Percentiles rank a stretch among this genome's conserved stretches.
Evolutionary conservation across 2,329 filamentous ascomycete species (phyloP).

Genomic region (Amesomyces nigricolor): DNA sequence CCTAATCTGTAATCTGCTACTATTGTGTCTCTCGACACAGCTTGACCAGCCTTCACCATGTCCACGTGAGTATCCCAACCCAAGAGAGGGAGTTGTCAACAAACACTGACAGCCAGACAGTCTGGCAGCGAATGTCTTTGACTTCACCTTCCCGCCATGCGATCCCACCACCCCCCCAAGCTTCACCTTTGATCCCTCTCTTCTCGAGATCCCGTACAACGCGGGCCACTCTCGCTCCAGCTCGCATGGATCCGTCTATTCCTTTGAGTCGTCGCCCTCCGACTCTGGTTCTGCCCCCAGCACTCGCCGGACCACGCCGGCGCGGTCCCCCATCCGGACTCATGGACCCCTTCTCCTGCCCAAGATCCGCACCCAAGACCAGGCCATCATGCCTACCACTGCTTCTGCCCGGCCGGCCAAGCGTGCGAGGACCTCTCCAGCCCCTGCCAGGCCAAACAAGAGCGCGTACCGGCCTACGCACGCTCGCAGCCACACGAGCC

Average conservation of each 20-base stretch:
- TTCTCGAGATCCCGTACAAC: conserved; percentile 50
- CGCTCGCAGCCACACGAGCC: conserved; percentile 56
- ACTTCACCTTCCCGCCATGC: conserved; percentile 53
- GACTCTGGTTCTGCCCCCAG: conserved; percentile 54
- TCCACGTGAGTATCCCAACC: conserved; percentile 36
- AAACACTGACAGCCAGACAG: conserved; percentile 31
- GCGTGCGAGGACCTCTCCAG: conserved; percentile 51
- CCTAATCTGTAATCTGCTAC: conserved; percentile 27
- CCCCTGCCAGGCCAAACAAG: conserved; percentile 31
- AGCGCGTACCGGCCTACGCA: conserved; percentile 42
- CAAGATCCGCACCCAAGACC: conserved; percentile 81
- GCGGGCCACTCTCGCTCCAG: conserved; percentile 55
- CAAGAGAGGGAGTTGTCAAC: background rate
- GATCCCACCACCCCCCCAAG: conserved; percentile 46
- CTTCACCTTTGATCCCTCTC: conserved; percentile 51
- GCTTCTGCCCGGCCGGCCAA: conserved; percentile 48
- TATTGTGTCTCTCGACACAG: conserved; percentile 25
- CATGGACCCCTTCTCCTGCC: conserved; percentile 76
- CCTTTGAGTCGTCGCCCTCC: conserved; percentile 57
- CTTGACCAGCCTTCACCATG: conserved; percentile 32
- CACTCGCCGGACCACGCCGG: conserved; percentile 64
- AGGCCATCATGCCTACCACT: conserved; percentile 60
- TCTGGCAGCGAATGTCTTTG: conserved; percentile 59
- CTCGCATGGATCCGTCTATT: conserved; percentile 63
- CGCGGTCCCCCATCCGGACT: conserved; percentile 65